These are phyloP conservation scores for Gyrodon lividus DNA, from an alignment of 768 basidiomycete genomes.

Conservation along the genomic window DNA sequence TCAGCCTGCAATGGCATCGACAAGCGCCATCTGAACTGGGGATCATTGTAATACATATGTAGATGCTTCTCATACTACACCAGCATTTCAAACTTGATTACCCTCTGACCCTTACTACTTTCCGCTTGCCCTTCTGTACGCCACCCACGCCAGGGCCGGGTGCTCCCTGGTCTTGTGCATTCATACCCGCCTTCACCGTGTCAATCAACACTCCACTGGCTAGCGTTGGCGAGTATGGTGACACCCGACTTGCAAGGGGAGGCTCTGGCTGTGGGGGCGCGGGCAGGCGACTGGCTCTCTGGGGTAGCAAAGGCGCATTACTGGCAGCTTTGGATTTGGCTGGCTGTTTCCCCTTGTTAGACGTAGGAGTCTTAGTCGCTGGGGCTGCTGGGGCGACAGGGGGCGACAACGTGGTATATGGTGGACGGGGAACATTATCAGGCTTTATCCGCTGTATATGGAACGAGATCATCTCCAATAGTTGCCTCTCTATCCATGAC, in stretches of 20 bases:
- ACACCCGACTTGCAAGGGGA: slow-evolving; percentile 68
- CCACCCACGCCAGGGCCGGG: slow-evolving; percentile 29
- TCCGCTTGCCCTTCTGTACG: slow-evolving; percentile 72
- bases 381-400: slow-evolving; percentile 29
- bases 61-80: slow-evolving; percentile 15
- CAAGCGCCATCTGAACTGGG: neutral
- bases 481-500: slow-evolving; percentile 63
- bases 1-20: no score
- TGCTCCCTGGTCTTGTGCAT: slow-evolving; percentile 52
- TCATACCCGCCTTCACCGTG: slow-evolving; percentile 85
- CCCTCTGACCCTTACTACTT: slow-evolving; percentile 73
- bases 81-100: slow-evolving; percentile 20
- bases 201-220: slow-evolving; percentile 78
- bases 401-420: slow-evolving; percentile 45
- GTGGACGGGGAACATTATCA: slow-evolving; percentile 64
- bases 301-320: slow-evolving; percentile 26
- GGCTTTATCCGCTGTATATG: slow-evolving; percentile 74
- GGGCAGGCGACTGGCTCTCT: slow-evolving; percentile 49
- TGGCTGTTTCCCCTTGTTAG: slow-evolving; percentile 50
- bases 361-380: slow-evolving; percentile 30
- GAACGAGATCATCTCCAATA: slow-evolving; percentile 70
- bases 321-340: slow-evolving; percentile 46
- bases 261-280: slow-evolving; percentile 77
- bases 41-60: slow-evolving; percentile 17
- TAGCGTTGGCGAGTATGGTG: slow-evolving; percentile 77